A percentile compares a stretch with the other conserved stretches of the same genome.
Conservation (phyloP, 2,329 filamentous ascomycete species). For the Stenocarpella maydis region DNA sequence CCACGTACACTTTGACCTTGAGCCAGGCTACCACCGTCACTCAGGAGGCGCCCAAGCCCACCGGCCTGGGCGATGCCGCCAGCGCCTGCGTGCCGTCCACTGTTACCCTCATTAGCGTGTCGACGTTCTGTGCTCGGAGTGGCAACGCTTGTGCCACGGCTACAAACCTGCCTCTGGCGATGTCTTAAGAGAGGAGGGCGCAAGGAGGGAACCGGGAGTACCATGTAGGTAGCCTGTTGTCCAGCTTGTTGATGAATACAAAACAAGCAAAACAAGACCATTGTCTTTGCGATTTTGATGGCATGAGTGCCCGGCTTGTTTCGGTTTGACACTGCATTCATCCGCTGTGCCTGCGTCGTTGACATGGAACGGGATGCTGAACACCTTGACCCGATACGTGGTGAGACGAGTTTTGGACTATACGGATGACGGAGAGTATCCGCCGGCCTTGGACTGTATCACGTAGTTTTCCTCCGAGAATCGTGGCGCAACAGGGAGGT, state of each 20-base stretch:
- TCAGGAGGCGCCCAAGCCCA: conserved; percentile 17
- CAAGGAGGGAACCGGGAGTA: not conserved
- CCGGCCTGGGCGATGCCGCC: not conserved
- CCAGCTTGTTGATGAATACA: no score
- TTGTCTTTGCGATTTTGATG: not conserved
- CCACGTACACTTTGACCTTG: conserved; percentile 33
- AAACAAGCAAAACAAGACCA: no score
- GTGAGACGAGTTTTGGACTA: no score
- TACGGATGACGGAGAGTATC: no score
- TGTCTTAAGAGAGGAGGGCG: not conserved
- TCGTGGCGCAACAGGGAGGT: no score
- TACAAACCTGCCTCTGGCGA: conserved; percentile 22
- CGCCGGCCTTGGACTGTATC: no score
- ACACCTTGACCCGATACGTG: no score
- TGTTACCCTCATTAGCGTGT: conserved; percentile 32
- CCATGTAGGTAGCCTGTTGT: not conserved
- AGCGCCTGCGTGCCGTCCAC: conserved; percentile 30
- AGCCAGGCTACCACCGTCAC: conserved; percentile 25
- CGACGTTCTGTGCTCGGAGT: conserved; percentile 29
- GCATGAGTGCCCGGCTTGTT: not conserved
- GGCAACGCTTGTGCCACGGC: conserved; percentile 28
- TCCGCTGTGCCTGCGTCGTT: not conserved
- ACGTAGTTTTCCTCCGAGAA: no score
- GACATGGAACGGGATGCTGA: not conserved
- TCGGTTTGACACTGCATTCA: not conserved